phyloP scores from a whole-genome alignment of 1,139 yeast genomes.

The Lodderomyces metapsilosis region DNA sequence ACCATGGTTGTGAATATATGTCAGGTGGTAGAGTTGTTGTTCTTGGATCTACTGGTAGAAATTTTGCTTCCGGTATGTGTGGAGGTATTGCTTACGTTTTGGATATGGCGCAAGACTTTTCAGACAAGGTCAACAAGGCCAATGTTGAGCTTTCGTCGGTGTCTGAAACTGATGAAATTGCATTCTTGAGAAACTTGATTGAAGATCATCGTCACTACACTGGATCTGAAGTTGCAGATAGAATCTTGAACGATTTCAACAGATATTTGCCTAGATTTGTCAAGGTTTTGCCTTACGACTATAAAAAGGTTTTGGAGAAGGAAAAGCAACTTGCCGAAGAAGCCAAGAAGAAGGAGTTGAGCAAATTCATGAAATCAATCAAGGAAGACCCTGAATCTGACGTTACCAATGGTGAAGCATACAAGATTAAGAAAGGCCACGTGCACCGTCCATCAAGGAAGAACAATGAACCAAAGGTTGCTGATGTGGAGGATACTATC shows the following conservation, averaged over 20 bases:
- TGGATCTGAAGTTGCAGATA: slow-evolving; percentile 84
- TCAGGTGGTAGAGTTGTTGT: slow-evolving; percentile 98
- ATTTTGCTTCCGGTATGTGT: slow-evolving; percentile 99
- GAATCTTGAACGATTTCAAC: slow-evolving; percentile 82
- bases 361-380: slow-evolving; percentile 60
- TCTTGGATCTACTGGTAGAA: slow-evolving; percentile 87
- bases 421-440: slow-evolving; percentile 50
- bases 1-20: slow-evolving; percentile 99
- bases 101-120: slow-evolving; percentile 92
- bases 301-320: slow-evolving; percentile 82
- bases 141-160: slow-evolving; percentile 78
- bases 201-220: slow-evolving; percentile 97
- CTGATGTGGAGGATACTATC: slow-evolving; percentile 88
- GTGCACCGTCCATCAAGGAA: slow-evolving; percentile 28
- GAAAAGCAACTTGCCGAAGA: slow-evolving; percentile 69
- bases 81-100: slow-evolving; percentile 98
- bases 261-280: slow-evolving; percentile 86
- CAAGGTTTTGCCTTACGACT: slow-evolving; percentile 89
- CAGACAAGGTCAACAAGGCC: slow-evolving; percentile 74
- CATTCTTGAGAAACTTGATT: slow-evolving; percentile 87
- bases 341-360: slow-evolving; percentile 62
- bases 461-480: slow-evolving; percentile 70
- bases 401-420: slow-evolving; percentile 82
- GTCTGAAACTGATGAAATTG: slow-evolving; percentile 88
- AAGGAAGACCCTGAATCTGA: slow-evolving; percentile 83